A percentile compares a stretch with the other conserved stretches of the same genome.
Conservation (phyloP, 371 early-diverging fungal species). For the Chytridiales sp. region DNA sequence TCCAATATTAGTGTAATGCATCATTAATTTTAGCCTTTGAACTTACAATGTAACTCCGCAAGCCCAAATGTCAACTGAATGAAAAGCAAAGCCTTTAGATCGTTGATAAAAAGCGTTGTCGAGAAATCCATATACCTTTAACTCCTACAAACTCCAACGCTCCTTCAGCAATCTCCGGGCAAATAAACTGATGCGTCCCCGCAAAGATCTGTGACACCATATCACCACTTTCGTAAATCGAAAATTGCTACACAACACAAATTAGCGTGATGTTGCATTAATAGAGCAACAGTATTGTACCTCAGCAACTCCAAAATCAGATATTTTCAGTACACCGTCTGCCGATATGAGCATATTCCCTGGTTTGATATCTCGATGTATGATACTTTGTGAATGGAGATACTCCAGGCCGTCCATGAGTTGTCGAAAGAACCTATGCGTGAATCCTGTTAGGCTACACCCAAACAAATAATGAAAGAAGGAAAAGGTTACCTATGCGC, state of each 20-base stretch:
- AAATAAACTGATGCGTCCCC: conserved; percentile 54
- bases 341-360: conserved; percentile 63
- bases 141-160: conserved; percentile 28
- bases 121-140: conserved; percentile 29
- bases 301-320: conserved; percentile 62
- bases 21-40: too few species aligned
- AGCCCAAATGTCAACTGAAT: conserved; percentile 58
- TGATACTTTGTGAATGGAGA: conserved; percentile 57
- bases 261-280: background rate
- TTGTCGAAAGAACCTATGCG: conserved; percentile 47
- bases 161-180: conserved; percentile 52
- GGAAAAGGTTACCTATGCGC: conserved; percentile 34
- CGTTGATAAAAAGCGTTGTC: background rate
- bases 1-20: background rate
- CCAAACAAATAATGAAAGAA: conserved; percentile 1
- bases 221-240: conserved; percentile 33
- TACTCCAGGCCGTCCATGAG: conserved; percentile 51
- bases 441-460: background rate
- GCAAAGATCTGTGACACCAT: conserved; percentile 46
- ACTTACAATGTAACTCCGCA: conserved; percentile 51
- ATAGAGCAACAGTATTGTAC: conserved; percentile 12
- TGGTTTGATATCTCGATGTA: conserved; percentile 73
- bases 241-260: conserved; percentile 48
- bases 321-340: conserved; percentile 57
- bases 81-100: background rate